A percentile compares a stretch with the other conserved stretches of the same genome.
These are phyloP conservation scores for Hypomontagnella monticulosa DNA, from an alignment of 495 filamentous ascomycete species.

Conservation along the genomic window DNA sequence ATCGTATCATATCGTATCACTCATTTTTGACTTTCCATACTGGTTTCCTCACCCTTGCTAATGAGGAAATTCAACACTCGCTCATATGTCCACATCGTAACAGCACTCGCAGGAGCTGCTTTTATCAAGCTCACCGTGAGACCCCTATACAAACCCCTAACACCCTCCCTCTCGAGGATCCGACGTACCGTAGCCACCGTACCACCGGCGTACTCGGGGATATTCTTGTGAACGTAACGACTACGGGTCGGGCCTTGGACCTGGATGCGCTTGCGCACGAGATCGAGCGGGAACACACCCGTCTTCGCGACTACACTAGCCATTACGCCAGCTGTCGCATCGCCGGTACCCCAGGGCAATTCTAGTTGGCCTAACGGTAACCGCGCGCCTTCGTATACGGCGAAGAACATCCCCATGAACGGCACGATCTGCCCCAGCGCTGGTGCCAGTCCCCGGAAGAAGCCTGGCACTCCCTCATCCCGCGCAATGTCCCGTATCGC, in stretches of 20 bases:
- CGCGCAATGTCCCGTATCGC: conserved; percentile 77
- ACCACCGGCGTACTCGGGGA: conserved; percentile 82
- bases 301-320: conserved; percentile 87
- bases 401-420: conserved; percentile 97
- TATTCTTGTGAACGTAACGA: conserved; percentile 84
- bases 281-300: conserved; percentile 90
- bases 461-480: conserved; percentile 78
- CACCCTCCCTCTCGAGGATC: conserved; percentile 78
- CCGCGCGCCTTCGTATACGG: conserved; percentile 80
- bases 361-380: conserved; percentile 61
- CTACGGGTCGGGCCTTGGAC: conserved; percentile 88
- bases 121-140: conserved; percentile 90
- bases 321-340: conserved; percentile 81
- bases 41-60: conserved; percentile 38
- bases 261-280: conserved; percentile 91
- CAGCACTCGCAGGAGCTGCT: conserved; percentile 91
- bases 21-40: not conserved
- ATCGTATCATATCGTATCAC: not conserved
- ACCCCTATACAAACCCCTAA: conserved; percentile 85
- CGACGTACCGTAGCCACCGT: conserved; percentile 68
- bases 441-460: conserved; percentile 85
- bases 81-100: conserved; percentile 99
- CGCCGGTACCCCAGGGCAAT: conserved; percentile 77
- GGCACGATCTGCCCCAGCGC: conserved; percentile 88
- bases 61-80: conserved; percentile 68